Evolutionary conservation across 495 filamentous ascomycete species (phyloP).

Genomic region (Talaromyces wortmannii): DNA sequence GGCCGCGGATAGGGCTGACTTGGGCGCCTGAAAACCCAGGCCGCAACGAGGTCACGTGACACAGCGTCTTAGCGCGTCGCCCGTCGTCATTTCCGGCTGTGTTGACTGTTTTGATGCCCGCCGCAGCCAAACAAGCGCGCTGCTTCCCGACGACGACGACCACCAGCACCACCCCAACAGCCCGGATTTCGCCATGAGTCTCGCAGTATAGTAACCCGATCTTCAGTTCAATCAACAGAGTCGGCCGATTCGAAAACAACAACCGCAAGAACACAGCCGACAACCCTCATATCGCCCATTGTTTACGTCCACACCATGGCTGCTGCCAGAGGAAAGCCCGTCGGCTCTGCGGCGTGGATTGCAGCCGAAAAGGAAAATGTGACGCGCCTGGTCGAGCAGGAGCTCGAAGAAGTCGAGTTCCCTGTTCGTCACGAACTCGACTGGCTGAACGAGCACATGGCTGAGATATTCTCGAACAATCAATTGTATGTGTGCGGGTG

Average conservation of each 20-base stretch:
- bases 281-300: not conserved
- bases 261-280: too few species aligned
- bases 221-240: too few species aligned
- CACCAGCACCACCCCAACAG: not conserved
- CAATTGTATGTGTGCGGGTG: constrained; percentile 55
- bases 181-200: not conserved
- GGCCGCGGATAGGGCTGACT: too few species aligned
- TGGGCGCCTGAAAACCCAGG: not conserved
- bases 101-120: constrained; percentile 5
- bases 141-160: not conserved
- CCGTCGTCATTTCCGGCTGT: not conserved
- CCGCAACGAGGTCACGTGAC: not conserved
- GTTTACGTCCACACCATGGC: constrained; percentile 28
- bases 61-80: constrained; percentile 3
- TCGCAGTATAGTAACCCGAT: not conserved
- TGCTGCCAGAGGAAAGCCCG: constrained; percentile 36
- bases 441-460: constrained; percentile 97
- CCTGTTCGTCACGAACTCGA: constrained; percentile 85
- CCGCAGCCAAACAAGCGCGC: not conserved
- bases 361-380: constrained; percentile 58
- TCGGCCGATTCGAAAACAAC: too few species aligned
- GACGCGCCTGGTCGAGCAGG: constrained; percentile 55
- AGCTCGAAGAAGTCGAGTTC: constrained; percentile 85
- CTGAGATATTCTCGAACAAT: constrained; percentile 80
- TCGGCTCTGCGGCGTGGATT: constrained; percentile 66